Conservation (phyloP, 1,139 yeast species). For the Eremothecium sinecaudum region DNA sequence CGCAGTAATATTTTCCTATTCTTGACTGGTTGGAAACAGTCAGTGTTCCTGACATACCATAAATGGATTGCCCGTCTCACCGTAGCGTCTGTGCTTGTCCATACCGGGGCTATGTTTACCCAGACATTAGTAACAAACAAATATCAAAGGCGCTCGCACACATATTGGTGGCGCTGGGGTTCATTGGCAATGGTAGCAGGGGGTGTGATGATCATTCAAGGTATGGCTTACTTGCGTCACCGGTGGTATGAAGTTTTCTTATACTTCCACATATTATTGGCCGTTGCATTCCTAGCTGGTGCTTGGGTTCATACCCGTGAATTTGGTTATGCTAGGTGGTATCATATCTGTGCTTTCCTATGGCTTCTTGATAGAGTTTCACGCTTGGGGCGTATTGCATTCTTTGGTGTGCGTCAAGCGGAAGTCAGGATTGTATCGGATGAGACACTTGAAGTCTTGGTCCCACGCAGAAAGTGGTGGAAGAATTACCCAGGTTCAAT, state of each 20-base stretch:
- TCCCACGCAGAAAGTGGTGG: constrained; percentile 36
- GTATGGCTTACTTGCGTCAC: constrained; percentile 41
- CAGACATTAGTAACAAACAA: constrained; percentile 9
- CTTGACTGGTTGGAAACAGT: constrained; percentile 57
- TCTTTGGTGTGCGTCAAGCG: constrained; percentile 44
- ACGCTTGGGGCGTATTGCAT: constrained; percentile 37
- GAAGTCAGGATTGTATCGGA: constrained; percentile 28
- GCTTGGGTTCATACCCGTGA: constrained; percentile 47
- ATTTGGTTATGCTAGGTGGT: constrained; percentile 36
- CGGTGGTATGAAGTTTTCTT: constrained; percentile 54
- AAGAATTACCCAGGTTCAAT: constrained; percentile 51
- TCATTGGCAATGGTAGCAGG: constrained; percentile 39
- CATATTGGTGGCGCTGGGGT: constrained; percentile 42
- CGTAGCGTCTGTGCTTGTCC: constrained; percentile 13
- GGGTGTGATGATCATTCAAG: constrained; percentile 37
- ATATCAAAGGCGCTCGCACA: constrained; percentile 33
- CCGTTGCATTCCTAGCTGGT: constrained; percentile 44
- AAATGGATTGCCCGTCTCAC: constrained; percentile 50
- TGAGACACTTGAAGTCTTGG: constrained; percentile 25
- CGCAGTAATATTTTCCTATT: constrained; percentile 57
- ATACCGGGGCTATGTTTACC: constrained; percentile 28
- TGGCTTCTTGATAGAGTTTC: constrained; percentile 53
- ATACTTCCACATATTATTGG: constrained; percentile 46
- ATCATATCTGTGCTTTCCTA: constrained; percentile 44
- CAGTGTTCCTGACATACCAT: constrained; percentile 55